phyloP scores from a whole-genome alignment of 2,329 filamentous ascomycete species.

The Pseudogymnoascus sp. region DNA sequence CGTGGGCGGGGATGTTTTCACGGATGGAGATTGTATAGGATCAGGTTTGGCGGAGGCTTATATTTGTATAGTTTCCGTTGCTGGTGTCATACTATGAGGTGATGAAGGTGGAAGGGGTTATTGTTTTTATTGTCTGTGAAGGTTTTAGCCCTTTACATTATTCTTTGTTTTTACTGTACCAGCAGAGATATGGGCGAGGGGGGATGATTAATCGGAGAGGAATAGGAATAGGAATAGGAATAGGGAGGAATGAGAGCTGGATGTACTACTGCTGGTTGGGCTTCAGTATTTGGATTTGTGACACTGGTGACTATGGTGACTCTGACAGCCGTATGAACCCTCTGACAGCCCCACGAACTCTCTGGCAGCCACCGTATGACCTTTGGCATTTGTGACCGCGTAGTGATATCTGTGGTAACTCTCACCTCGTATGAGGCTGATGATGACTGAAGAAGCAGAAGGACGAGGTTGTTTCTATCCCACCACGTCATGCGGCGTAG shows the following conservation, averaged over 20 bases:
- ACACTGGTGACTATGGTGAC: not conserved
- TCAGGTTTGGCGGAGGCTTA: slow-evolving; percentile 9
- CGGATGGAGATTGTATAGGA: slow-evolving; percentile 2
- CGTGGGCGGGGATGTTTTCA: not conserved
- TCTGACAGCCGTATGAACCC: not conserved
- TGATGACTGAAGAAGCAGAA: not conserved
- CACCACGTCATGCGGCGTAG: not conserved
- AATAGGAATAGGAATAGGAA: not conserved
- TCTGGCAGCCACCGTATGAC: too few relatives aligned
- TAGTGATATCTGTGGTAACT: too few relatives aligned
- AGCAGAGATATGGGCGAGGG: not conserved
- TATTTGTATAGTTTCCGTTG: slow-evolving; percentile 11
- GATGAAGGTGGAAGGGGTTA: not conserved
- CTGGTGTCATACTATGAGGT: not conserved
- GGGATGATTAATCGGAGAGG: not conserved
- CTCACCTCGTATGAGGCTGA: too few relatives aligned
- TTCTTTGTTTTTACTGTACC: slow-evolving; percentile 6
- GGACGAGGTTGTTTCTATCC: not conserved
- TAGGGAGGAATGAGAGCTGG: not conserved
- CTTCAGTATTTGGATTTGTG: not conserved
- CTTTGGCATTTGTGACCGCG: too few relatives aligned
- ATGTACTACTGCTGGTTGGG: not conserved
- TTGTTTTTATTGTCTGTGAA: slow-evolving; percentile 7
- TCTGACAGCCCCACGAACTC: too few relatives aligned
- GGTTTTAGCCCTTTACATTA: slow-evolving; percentile 10